Evolutionary conservation across 768 basidiomycete species (phyloP), one percentile per base, ranked within the genome.

Genomic region (Podaxis carcinomalis): DNA sequence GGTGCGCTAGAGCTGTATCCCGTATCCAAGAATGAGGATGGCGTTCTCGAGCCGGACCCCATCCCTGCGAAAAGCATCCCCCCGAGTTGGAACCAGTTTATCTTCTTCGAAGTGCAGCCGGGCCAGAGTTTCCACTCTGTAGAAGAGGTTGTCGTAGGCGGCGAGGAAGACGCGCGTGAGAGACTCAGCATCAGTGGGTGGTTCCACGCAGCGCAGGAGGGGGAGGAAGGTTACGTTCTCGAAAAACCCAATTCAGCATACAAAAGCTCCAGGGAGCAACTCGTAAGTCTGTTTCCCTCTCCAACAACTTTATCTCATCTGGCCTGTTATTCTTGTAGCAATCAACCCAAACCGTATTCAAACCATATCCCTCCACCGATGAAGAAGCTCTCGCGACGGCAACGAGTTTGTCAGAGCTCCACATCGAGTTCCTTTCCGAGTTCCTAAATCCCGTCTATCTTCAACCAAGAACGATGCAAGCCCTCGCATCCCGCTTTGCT

Each of bases 121-220:
- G 95, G 96, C 0, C 79, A 82, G 71, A 97, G 95, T 68, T 98
- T 98, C 75, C 96, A 98, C 73, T 92, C 94, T 0, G 96, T 98
- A 4, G 92, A 98, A 69, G 96, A 98, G 71, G 96, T 98, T 35
- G 85, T 96, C n/a, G 88, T 92, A 0, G 89, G 86, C 0, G 85
- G 86, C 51, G 81, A 78, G 51, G 84, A 86, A 63, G 89, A 90
- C 47, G 89, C 88, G 0, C 75, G 86, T 47, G 82, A 89, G 66
- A 78, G 96, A 37, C 74, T 98, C 67, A 93, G 91, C 65, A 91
- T 98, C 67, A 94, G 91, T 66, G 96, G 96, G 5, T 98, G 96
- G 96, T 98, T 98, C 77, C 96, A 98, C 70, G 86, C 88, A 23
- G 89, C 93, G 0, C 87, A 96, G 68, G 87, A 90, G 64, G 93